Base-by-base conservation (phyloP, 495 filamentous ascomycete genomes). In the Hypoxylon trugodes region DNA sequence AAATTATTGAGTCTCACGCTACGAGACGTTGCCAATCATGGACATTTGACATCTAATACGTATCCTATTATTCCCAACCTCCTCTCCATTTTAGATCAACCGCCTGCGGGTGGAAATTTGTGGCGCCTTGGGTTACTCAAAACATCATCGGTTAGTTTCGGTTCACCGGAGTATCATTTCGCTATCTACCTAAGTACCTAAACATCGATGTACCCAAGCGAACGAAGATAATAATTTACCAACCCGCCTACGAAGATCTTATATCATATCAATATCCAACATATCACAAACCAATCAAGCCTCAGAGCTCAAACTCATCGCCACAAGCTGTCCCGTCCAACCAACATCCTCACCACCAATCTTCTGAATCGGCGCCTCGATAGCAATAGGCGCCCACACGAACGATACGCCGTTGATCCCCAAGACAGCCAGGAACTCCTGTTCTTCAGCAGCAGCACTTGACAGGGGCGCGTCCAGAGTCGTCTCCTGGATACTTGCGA, bases 361-460 rank as follows among this genome's bases (percentile, higher is more conserved):
- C 22, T 60, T 45, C 12, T 59, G 36, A 40, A 84, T 40, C 37
- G 82, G 82, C 38, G 81, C 82, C 69, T 82, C 81, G 54, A 84
- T 70, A 0, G 72, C 80, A 43, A 83, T 80, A 1, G 74, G 73
- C 33, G 73, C 74, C 78, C 76, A 81, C 1, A 79, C 70, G 36
- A 76, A 72, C 16, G 50, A 64, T 21, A 69, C 74, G 0, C 77
- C 80, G 33, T 82, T 76, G 36, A 80, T 63, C 0, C 82, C 81
- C 12, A 82, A 66, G 8, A 72, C 69, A 0, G 76, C 73, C 6
- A 73, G 48, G 49, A 82, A 81, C 65, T 80, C 76, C 68, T 78
- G 64, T 13, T 72, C 70, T 12, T 2, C 15, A 10, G 26, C 45
- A 1, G 45, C 8, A 13, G n/a, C 33, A 9, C 25, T 48, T 0